phyloP scores from a whole-genome alignment of 768 basidiomycete species.

The Phlebiopsis gigantea region DNA sequence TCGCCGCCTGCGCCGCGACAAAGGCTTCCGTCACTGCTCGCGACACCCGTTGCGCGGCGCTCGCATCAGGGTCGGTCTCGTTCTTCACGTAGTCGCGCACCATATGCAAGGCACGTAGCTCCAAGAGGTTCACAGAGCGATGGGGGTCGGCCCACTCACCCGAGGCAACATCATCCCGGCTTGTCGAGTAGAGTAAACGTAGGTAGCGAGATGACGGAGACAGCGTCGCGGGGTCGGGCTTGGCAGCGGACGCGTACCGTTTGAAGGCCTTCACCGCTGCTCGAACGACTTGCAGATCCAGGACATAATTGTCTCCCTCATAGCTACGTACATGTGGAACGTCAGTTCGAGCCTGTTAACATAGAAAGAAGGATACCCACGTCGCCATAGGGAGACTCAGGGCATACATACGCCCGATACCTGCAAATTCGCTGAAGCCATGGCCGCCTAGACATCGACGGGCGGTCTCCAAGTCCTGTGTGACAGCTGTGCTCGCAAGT shows the following conservation, averaged over 20 bases:
- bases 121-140: constrained; percentile 44
- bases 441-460: constrained; percentile 74
- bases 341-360: background rate
- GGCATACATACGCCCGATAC: constrained; percentile 59
- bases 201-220: constrained; percentile 53
- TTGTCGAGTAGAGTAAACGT: constrained; percentile 35
- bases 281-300: constrained; percentile 70
- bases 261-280: constrained; percentile 60
- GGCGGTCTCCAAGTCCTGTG: constrained; percentile 58
- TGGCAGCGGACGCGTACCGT: constrained; percentile 26
- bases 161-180: constrained; percentile 7
- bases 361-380: constrained; percentile 34
- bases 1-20: constrained; percentile 49
- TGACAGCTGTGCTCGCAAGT: constrained; percentile 44
- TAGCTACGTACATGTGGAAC: constrained; percentile 38
- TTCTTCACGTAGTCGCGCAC: constrained; percentile 39
- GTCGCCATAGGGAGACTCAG: constrained; percentile 62
- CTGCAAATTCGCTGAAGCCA: constrained; percentile 66
- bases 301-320: constrained; percentile 77
- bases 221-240: constrained; percentile 27
- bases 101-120: constrained; percentile 59
- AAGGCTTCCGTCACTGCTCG: constrained; percentile 68
- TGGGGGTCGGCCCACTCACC: constrained; percentile 32
- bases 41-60: constrained; percentile 50
- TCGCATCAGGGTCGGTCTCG: constrained; percentile 42